phyloP scores from a whole-genome alignment of 257 asterid genomes.

The Phtheirospermum japonicum region DNA sequence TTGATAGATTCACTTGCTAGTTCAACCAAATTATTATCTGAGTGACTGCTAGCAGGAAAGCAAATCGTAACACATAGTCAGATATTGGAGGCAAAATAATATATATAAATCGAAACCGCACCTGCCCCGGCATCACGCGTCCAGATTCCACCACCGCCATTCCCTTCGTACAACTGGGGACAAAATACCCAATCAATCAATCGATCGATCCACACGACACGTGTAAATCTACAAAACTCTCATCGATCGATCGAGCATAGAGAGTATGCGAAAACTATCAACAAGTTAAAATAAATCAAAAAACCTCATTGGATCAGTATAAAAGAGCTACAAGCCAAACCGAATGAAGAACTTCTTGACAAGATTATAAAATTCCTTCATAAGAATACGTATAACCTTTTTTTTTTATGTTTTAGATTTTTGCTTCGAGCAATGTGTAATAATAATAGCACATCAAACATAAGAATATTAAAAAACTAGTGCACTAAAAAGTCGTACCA shows the following conservation, averaged over 20 bases:
- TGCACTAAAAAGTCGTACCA: no score
- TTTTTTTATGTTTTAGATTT: no score
- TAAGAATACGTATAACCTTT: no score
- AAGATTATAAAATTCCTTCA: no score
- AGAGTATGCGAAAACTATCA: conserved; percentile 21
- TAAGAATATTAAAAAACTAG: no score
- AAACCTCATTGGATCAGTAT: no score
- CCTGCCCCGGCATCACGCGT: conserved; percentile 74
- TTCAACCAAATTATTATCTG: conserved; percentile 72
- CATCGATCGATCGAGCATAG: conserved; percentile 32
- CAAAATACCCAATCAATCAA: conserved; percentile 17
- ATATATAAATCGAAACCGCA: conserved; percentile 25
- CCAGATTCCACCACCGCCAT: conserved; percentile 56
- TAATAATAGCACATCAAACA: no score
- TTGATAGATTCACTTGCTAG: conserved; percentile 51
- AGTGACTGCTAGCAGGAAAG: conserved; percentile 53
- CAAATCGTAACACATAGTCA: conserved; percentile 26
- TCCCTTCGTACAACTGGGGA: conserved; percentile 32
- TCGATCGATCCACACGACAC: conserved; percentile 24
- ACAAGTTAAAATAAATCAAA: no score
- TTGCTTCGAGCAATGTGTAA: no score
- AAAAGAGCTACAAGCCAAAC: no score
- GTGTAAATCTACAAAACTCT: conserved; percentile 29
- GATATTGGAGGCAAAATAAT: background rate
- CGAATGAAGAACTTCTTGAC: no score